Conservation (phyloP, 2,329 filamentous ascomycete species). For the Colletotrichum tanaceti region DNA sequence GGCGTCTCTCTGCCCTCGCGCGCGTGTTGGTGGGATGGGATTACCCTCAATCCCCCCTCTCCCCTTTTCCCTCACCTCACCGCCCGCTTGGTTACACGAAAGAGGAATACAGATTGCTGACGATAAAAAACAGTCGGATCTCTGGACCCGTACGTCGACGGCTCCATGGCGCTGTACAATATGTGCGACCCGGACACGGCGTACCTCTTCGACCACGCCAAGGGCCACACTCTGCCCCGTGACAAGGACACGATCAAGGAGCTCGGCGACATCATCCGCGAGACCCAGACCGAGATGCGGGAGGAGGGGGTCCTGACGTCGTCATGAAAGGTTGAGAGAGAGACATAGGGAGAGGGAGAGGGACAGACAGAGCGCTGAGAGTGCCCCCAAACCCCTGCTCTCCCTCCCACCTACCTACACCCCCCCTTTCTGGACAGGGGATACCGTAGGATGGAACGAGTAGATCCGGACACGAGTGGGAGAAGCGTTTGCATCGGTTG, state of each 20-base stretch:
- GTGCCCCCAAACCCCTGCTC: no score
- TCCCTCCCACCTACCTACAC: no score
- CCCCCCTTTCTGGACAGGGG: slow-evolving; percentile 6
- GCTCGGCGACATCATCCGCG: slow-evolving; percentile 57
- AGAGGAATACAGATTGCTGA: slow-evolving; percentile 38
- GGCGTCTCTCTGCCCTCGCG: no score
- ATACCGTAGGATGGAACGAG: background rate
- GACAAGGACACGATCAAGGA: slow-evolving; percentile 62
- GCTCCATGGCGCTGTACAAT: slow-evolving; percentile 70
- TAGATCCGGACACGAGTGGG: background rate
- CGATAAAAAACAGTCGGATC: slow-evolving; percentile 59
- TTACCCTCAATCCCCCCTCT: no score
- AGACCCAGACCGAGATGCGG: slow-evolving; percentile 40
- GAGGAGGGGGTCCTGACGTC: slow-evolving; percentile 33
- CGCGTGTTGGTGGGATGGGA: no score
- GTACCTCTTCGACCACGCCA: slow-evolving; percentile 72
- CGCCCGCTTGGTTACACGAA: background rate
- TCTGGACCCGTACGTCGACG: slow-evolving; percentile 70
- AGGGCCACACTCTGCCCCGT: slow-evolving; percentile 71
- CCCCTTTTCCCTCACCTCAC: no score
- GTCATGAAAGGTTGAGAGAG: slow-evolving; percentile 32
- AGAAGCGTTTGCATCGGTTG: slow-evolving; percentile 17
- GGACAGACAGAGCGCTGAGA: no score
- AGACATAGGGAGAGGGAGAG: no score
- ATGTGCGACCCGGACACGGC: slow-evolving; percentile 70